These are phyloP conservation scores for Monosporozyma servazzii DNA, from an alignment of 805 yeast genomes.

Conservation along the genomic window DNA sequence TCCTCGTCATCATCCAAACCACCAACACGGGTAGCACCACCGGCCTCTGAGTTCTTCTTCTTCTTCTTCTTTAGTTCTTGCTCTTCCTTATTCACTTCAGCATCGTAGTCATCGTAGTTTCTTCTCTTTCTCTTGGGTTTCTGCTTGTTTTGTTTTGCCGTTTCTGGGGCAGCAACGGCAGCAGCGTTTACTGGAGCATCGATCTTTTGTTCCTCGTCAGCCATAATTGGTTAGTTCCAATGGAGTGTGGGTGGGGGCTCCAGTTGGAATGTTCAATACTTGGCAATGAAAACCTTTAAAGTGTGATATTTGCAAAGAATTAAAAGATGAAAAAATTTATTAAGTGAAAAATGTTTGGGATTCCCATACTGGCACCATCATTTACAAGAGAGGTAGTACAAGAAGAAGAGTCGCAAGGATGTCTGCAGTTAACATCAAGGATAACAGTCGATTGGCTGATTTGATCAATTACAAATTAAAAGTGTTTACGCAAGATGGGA, in stretches of 20 bases:
- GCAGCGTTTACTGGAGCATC: not conserved
- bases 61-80: conserved; percentile 31
- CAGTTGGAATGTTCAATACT: no score
- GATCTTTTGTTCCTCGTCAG: conserved; percentile 23
- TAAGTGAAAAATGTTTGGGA: not conserved
- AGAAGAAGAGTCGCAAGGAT: conserved; percentile 1
- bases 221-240: conserved; percentile 11
- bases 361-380: not conserved
- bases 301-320: no score
- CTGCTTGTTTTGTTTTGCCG: conserved; percentile 6
- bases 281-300: no score
- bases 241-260: no score
- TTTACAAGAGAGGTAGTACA: not conserved
- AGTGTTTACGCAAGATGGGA: conserved; percentile 66
- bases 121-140: conserved; percentile 32
- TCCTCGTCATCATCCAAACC: conserved; percentile 33
- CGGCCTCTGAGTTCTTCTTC: conserved; percentile 22
- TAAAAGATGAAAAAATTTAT: not conserved
- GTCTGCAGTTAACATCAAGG: conserved; percentile 18
- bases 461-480: conserved; percentile 65
- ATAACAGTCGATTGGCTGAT: conserved; percentile 37
- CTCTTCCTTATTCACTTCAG: conserved; percentile 50
- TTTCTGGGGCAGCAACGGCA: conserved; percentile 1
- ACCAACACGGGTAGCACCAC: not conserved
- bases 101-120: conserved; percentile 53